A percentile compares a stretch with the other conserved stretches of the same genome.
These are phyloP conservation scores for Hymenoscyphus scutula DNA, from an alignment of 2,329 filamentous ascomycete species.

Conservation along the genomic window DNA sequence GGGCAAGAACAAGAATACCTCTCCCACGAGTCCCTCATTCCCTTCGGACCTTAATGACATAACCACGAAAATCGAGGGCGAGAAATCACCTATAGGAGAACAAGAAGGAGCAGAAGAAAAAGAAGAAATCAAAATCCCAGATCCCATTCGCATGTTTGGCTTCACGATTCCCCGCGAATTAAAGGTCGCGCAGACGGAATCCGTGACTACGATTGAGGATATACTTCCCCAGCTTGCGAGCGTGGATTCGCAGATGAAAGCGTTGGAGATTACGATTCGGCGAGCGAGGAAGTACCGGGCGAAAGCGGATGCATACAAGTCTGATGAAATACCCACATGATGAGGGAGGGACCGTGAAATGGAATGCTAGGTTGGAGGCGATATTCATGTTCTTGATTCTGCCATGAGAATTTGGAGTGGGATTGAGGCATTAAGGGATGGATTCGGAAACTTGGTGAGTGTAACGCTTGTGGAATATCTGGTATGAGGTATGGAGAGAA, in stretches of 20 bases:
- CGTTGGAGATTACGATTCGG: conserved; percentile 67
- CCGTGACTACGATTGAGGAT: conserved; percentile 54
- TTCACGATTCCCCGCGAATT: conserved; percentile 49
- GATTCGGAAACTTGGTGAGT: no score
- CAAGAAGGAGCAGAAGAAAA: no score
- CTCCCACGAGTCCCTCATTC: no score
- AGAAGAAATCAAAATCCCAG: conserved; percentile 25
- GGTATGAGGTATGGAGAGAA: no score
- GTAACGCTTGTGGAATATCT: no score
- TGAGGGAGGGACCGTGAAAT: not conserved
- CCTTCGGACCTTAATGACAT: not conserved
- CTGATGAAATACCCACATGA: not conserved
- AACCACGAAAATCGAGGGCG: not conserved
- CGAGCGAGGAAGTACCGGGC: conserved; percentile 45
- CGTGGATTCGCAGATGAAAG: conserved; percentile 58
- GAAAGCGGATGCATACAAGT: conserved; percentile 15
- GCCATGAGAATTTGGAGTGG: no score
- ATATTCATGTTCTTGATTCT: no score
- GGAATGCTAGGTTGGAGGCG: no score
- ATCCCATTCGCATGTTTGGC: conserved; percentile 60
- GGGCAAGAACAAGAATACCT: no score
- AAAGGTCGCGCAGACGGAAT: conserved; percentile 56
- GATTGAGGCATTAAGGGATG: no score
- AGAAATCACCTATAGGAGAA: not conserved
- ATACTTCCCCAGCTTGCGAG: conserved; percentile 57